Conservation (phyloP, 306 rosid species). For the Acacia melanoxylon region DNA sequence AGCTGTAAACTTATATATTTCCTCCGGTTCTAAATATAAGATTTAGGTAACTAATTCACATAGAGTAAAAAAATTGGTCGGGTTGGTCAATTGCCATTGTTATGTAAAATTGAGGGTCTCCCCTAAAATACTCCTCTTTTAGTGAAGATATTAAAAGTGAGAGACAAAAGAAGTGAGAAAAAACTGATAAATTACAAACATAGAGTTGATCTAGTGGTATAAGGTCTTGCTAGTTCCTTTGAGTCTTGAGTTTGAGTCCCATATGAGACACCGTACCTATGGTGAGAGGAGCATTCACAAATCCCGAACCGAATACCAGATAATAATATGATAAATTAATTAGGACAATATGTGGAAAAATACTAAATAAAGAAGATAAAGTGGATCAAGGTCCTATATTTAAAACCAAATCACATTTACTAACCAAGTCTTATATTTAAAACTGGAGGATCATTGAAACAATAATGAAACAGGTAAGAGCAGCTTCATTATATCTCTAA, state of each 20-base stretch:
- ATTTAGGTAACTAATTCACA: background rate
- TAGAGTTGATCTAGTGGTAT: no score
- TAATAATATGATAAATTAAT: background rate
- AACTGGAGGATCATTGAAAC: background rate
- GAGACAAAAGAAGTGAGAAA: background rate
- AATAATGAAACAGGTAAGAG: background rate
- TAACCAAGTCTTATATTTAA: no score
- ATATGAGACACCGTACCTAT: no score
- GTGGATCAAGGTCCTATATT: background rate
- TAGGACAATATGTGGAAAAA: background rate
- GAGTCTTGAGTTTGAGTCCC: no score
- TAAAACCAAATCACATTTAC: background rate
- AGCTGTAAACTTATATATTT: no score
- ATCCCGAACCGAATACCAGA: no score
- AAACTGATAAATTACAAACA: background rate
- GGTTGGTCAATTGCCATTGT: background rate
- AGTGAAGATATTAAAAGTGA: background rate
- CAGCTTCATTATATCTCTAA: background rate
- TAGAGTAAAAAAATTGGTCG: no score
- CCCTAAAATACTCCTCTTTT: background rate
- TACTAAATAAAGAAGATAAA: background rate
- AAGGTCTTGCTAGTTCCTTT: no score
- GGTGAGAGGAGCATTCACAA: no score
- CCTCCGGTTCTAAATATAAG: background rate
- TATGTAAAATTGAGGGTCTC: no score